phyloP scores from a whole-genome alignment of 2,329 filamentous ascomycete genomes.

The Ceratocystis huliohia region DNA sequence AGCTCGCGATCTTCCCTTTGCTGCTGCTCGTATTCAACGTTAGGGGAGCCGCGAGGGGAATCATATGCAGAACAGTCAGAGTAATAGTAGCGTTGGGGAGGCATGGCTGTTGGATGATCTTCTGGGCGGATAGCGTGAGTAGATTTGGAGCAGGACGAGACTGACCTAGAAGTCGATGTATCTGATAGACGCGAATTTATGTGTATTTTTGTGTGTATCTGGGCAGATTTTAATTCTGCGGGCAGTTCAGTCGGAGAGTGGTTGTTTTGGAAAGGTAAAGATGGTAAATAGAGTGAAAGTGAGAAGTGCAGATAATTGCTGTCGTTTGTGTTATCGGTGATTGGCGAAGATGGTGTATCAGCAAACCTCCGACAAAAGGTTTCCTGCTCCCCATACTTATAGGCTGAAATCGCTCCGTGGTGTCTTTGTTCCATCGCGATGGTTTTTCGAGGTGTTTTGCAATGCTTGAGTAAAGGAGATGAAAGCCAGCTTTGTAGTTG shows the following conservation, averaged over 20 bases:
- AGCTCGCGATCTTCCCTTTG: neutral
- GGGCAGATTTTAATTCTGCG: neutral
- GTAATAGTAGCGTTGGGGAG: neutral
- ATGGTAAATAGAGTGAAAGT: neutral
- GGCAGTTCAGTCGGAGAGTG: neutral
- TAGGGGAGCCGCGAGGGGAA: neutral
- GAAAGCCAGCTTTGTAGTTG: neutral
- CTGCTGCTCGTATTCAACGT: neutral
- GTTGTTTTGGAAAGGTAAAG: neutral
- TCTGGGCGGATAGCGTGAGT: neutral
- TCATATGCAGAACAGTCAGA: neutral
- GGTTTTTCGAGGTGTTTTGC: neutral
- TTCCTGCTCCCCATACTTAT: neutral
- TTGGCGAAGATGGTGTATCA: neutral
- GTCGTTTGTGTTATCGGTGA: neutral
- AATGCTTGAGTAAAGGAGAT: neutral
- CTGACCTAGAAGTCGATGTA: neutral
- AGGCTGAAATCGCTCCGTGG: neutral
- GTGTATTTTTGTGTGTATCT: neutral
- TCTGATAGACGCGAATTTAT: neutral
- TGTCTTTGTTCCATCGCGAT: slow-evolving; percentile 1
- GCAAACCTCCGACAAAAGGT: neutral
- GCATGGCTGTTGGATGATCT: neutral
- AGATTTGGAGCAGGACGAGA: neutral
- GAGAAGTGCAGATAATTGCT: neutral